Base-by-base conservation (phyloP, 2,329 filamentous ascomycete species). In the Bipolaris zeicola region DNA sequence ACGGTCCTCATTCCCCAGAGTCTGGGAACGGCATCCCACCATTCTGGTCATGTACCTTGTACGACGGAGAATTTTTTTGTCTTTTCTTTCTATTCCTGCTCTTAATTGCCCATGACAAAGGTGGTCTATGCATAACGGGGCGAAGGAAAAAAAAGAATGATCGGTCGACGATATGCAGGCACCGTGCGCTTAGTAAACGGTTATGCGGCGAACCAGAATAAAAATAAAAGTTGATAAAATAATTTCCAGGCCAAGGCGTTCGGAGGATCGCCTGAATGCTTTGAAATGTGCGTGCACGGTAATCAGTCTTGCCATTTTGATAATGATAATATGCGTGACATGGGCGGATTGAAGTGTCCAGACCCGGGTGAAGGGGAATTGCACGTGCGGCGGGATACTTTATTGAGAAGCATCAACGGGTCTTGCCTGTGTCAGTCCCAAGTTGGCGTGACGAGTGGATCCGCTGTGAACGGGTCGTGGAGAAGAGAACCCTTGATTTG, bases 151-250 rank as follows among this genome's bases (percentile, higher is more conserved):
- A 28, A 28, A 28, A 46, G 22, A 41, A 14, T 11, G 18, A 46
- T 46, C 43, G 43, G 43, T 34, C 31, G 43, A 34, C 43, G 7
- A 46, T 34, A 34, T 46, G 43, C 43, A 46, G 43, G 43, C 43
- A 46, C 43, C 43, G 8, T 46, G 18, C 18, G 43, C 33, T 39
- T 20, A 20, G 24, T 41, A 41, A 13, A 41, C 14, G 38, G 38
- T 26, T 41, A 24, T 41, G 20, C 38, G 20, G 11, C 14, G 38
- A 41, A 28, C 26, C 16, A 28, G 6, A 18, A 33, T 33, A 31
- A 34, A 33, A 33, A 3, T 11, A 33, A 28, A 31, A 13, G 13
- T 10, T 28, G 26, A 4, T 28, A 28, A 16, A 18, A 46, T 18
- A 46, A 20, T 20, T 20, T 7, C 16, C 13, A 14, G 18, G 7